A percentile compares a stretch with the other conserved stretches of the same genome.
These are phyloP conservation scores for Bruguiera parviflora DNA, from an alignment of 345 rosid species.

Conservation along the genomic window DNA sequence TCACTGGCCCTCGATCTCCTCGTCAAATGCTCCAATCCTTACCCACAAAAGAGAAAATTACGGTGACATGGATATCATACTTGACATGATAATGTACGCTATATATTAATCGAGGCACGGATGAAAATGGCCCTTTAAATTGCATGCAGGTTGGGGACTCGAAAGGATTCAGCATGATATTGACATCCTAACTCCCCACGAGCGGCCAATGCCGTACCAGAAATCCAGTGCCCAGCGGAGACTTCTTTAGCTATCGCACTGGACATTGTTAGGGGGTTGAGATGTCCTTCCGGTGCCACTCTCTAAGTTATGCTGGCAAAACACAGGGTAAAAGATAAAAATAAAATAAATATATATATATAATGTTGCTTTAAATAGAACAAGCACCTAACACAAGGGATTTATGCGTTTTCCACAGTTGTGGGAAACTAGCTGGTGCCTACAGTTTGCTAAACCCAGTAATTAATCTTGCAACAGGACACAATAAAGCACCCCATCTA, in stretches of 20 bases:
- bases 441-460: not conserved
- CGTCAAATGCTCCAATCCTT: not conserved
- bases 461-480: slow-evolving; percentile 13
- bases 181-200: slow-evolving; percentile 15
- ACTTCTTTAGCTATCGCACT: too few relatives aligned
- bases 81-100: not conserved
- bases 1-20: not conserved
- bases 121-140: not conserved
- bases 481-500: not conserved
- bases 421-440: not conserved
- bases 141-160: not conserved
- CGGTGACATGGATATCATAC: slow-evolving; percentile 2
- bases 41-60: not conserved
- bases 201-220: not conserved
- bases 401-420: not conserved
- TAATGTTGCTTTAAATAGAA: slow-evolving; percentile 1
- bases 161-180: slow-evolving; percentile 4
- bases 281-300: not conserved
- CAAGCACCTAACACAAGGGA: not conserved
- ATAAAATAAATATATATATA: not conserved
- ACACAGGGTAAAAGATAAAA: not conserved
- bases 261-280: too few relatives aligned
- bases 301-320: not conserved
- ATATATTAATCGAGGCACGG: not conserved
- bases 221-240: not conserved